Evolutionary conservation across 352 stramenopile species (phyloP), one percentile per base, ranked within the genome.

Genomic region (Pseudoperonospora humuli): DNA sequence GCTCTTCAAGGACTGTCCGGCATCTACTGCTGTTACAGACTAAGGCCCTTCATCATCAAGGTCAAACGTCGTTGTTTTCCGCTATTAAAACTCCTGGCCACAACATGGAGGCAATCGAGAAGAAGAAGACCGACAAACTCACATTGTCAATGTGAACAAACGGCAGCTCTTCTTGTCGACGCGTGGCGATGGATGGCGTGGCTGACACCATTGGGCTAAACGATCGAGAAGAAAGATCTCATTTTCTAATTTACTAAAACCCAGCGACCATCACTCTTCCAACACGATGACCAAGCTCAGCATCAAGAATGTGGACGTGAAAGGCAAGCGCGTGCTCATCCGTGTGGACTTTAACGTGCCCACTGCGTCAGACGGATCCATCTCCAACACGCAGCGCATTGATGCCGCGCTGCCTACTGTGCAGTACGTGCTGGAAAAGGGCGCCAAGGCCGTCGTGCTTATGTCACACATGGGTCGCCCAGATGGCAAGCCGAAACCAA

Each of bases 331-430:
- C 68, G 96, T 99, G 49, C 84, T 99, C 45, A 96, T 99, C 48
- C 91, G 97, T 62, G 97, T 97, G 50, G 97, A 99, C 80, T 97
- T 99, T 54, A 99, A 99, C 70, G 96, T 99, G 29, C 97, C 97
- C 11, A 96, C 99, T 57, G 70, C 80, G 13, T 34, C 37, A 18
- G 87, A 95, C 64, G 96, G 91, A 49, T 95, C 95, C 52, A 90
- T 97, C 45, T 97, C 79, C 44, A 99, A 99, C 83, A 98, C 95
- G 50, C 96, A 99, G 63, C 94, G 97, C 62, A 98, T 99, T 66
- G 88, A 97, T 39, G 96, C 79, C 24, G 87, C 86, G 63, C 50
- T 99, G 61, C 76, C 97, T 26, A 99, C 96, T 8, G 96, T 98
- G 49, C 57, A 99, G 75, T 98, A 97, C 69, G 88, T 98, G 51